Base-by-base conservation (phyloP, 1,139 yeast genomes). In the Blastobotrys indianensis region DNA sequence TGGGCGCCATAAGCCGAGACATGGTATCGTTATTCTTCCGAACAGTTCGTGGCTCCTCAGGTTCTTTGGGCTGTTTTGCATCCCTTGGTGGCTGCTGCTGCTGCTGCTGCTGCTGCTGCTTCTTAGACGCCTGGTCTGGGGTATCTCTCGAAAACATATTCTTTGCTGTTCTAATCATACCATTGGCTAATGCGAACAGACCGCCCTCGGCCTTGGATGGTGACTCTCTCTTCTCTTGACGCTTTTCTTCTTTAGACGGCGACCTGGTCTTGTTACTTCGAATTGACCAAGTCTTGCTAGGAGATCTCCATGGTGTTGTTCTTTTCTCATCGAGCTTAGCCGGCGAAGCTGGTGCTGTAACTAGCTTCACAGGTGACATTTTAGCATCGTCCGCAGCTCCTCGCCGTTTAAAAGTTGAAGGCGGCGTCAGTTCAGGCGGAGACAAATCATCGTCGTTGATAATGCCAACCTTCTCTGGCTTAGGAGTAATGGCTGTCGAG, bases 1-100 rank as follows among this genome's bases (percentile, higher is more conserved):
- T 67, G 0, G 70, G 71, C 12, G 62, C 64, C 60, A 61, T 61
- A 32, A 68, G 51, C 23, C 71, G 54, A 1, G 61, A 47, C 4
- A 65, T 36, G n/a, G 50, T 43, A 28, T 45, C 50, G 25, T 41
- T 13, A 25, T 39, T 32, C 42, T 33, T 16, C 16, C 30, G 12
- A 28, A 28, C 23, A 11, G 36, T 39, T 20, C 28, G 20, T 17
- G 43, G 43, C 6, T 32, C 43, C 9, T 29, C 32, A n/a, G n/a
- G n/a, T 44, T 10, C 28, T 13, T 42, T 32, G 15, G 33, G 15
- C 8, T 31, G 8, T 9, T 31, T 10, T 12, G 29, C 35, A 5
- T 28, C 32, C 25, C 11, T 12, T 7, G 29, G 38, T 16, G 9
- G 20, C 31, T 12, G 17, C 29, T 39, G 13, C 17, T 11, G 32